Base-by-base conservation (phyloP, 164 flowering plant genomes). In the Nymphaea thermarum region DNA sequence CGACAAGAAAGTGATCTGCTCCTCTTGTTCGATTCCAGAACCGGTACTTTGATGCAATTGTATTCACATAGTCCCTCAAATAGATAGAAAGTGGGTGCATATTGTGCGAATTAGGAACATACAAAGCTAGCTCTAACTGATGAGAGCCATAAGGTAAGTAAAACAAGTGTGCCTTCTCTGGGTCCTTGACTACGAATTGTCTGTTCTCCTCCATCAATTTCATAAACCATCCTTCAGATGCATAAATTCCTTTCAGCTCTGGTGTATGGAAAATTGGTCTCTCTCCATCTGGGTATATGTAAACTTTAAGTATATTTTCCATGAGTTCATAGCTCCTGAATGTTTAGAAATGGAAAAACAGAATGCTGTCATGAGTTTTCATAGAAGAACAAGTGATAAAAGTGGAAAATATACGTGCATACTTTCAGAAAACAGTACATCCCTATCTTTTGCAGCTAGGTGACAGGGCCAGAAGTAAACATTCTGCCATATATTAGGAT, bases 151-250 rank as follows among this genome's bases (percentile, higher is more conserved):
- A 70, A 55, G 72, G 72, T 41, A 65, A 57, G 68, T 70, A 70
- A 59, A 70, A 70, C 12, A 70, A 53, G 67, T 70, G 72, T 8
- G 72, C 72, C 57, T 42, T 64, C 18, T 43, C 42, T 16, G 72
- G 72, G 44, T 70, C 72, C 68, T 65, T 70, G 65, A 67, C 53
- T 15, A 71, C 74, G 62, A 64, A 70, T 5, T 18, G 16, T 59
- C 57, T 70, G 67, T 59, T 70, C 57, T 55, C 63, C 16, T 70
- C 72, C 64, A 70, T 70, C 51, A 53, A 57, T 44, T 65, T 70
- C 72, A 70, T 70, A 60, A 70, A 65, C 72, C 72, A 70, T 64
- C 72, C 72, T 43, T 70, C 72, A 16, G 67, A 57, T 43, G 72
- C 72, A 70, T 70, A 70, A 10, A 70, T 70, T 53, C 72, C 72